Evolutionary conservation across 116 monocot genomes (phyloP), one percentile per base, ranked within the genome.

Genomic region (Dioscorea cayenensis): DNA sequence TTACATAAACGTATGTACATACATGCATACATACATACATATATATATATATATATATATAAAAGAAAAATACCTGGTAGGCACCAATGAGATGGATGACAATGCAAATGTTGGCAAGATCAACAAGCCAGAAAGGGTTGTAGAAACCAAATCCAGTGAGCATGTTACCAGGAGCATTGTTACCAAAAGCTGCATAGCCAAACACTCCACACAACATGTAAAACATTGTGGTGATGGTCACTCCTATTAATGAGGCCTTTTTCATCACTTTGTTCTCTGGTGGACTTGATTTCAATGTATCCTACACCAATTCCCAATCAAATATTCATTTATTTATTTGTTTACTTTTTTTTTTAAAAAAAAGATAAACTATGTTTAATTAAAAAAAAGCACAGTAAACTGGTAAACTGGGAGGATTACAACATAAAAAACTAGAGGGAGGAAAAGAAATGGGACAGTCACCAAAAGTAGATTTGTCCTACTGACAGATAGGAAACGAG

Each of bases 81-180:
- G 77, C 82, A 23, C 82, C 82, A 4, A 82, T 36, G 50, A 82
- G 69, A 60, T 82, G 82, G 69, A 82, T 55, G 29, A 55, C 69
- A 48, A 82, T 82, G 77, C 73, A 73, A 64, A 82, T 32, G 60
- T 77, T 82, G 43, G 65, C 82, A 38, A 77, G 60, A 72, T 82
- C 74, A 58, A 81, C 36, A 16, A 81, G 73, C 81, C 81, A 81
- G 69, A 64, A 81, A 22, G 77, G 81, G 22, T 82, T 65, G 73
- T 82, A 77, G 73, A 82, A 77, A 69, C 82, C 82, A 59, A 77
- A 77, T 2, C 77, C 82, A 14, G 77, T 82, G 74, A 82, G 82
- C 68, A 82, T 65, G 82, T 82, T 82, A 49, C 77, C 73, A 2
- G 82, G 77, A 10, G 77, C 73, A 21, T 77, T 36, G 60, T 74